These are phyloP conservation scores for Lactarius trivialis DNA, from an alignment of 768 basidiomycete genomes.

Conservation along the genomic window DNA sequence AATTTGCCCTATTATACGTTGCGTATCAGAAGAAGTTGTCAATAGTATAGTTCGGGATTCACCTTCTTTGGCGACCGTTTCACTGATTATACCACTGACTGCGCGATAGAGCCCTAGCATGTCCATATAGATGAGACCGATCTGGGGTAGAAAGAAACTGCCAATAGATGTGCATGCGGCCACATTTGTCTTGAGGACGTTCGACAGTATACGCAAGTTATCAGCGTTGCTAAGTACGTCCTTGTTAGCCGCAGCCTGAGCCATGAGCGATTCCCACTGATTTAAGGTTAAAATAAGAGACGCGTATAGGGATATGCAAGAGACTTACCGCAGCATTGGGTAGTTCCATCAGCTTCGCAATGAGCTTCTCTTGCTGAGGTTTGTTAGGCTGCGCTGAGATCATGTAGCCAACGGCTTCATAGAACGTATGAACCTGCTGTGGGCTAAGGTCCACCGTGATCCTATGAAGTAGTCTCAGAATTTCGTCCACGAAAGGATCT, in stretches of 20 bases:
- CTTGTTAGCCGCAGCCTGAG: conserved; percentile 86
- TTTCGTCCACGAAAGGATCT: conserved; percentile 98
- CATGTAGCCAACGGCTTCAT: conserved; percentile 99
- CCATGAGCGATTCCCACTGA: conserved; percentile 97
- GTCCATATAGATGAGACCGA: conserved; percentile 92
- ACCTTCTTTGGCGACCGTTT: conserved; percentile 85
- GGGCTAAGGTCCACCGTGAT: conserved; percentile 94
- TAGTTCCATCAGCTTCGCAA: conserved; percentile 91
- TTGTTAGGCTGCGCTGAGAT: conserved; percentile 98
- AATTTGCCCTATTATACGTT: conserved; percentile 54
- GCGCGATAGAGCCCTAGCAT: conserved; percentile 98
- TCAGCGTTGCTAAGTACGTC: conserved; percentile 87
- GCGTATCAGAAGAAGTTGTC: conserved; percentile 13
- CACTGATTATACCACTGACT: conserved; percentile 92
- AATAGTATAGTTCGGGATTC: conserved; percentile 18
- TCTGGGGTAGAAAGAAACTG: conserved; percentile 94
- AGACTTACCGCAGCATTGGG: conserved; percentile 79
- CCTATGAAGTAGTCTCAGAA: conserved; percentile 81
- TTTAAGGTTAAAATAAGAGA: neutral
- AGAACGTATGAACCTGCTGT: conserved; percentile 97
- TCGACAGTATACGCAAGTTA: conserved; percentile 94
- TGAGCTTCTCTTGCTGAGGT: conserved; percentile 91
- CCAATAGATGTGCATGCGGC: conserved; percentile 97
- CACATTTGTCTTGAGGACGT: conserved; percentile 97
- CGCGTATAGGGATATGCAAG: neutral